phyloP scores from a whole-genome alignment of 768 basidiomycete species.

The Leucosporidium creatinivorum region DNA sequence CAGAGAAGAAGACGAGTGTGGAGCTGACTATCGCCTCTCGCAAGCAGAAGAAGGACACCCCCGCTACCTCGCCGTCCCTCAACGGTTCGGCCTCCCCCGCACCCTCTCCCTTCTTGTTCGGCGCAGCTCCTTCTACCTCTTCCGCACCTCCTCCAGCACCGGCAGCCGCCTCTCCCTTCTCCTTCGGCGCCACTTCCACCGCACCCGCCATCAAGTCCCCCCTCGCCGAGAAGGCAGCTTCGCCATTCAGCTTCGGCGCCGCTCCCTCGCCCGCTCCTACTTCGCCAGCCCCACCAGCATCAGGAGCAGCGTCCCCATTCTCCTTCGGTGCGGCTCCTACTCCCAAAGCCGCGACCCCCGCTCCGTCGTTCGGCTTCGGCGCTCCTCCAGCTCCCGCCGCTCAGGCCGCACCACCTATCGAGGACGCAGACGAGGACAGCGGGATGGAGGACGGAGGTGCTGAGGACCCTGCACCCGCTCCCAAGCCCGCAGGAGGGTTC shows the following conservation, averaged over 20 bases:
- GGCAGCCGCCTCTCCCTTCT: slow-evolving; percentile 1
- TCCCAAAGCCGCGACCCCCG: background rate
- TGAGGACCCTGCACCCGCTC: background rate
- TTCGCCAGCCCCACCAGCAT: slow-evolving; percentile 4
- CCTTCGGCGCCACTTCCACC: slow-evolving; percentile 12
- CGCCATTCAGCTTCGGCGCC: slow-evolving; percentile 17
- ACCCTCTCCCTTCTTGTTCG: no score
- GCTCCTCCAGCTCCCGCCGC: background rate
- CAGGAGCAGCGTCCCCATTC: background rate
- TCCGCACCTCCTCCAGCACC: no score
- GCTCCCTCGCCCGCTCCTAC: slow-evolving; percentile 23
- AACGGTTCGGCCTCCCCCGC: no score
- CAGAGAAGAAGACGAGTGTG: no score
- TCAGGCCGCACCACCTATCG: background rate
- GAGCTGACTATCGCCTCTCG: no score
- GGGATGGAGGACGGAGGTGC: slow-evolving; percentile 32
- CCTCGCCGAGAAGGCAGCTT: background rate
- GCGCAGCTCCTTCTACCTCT: no score
- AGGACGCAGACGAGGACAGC: slow-evolving; percentile 27
- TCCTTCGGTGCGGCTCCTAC: slow-evolving; percentile 6
- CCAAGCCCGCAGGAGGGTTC: background rate
- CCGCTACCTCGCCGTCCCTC: background rate
- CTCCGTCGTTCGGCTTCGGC: background rate
- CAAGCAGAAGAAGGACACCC: slow-evolving; percentile 18
- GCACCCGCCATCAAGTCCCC: background rate